phyloP scores from a whole-genome alignment of 2,329 filamentous ascomycete genomes.

The Drechmeria coniospora region DNA sequence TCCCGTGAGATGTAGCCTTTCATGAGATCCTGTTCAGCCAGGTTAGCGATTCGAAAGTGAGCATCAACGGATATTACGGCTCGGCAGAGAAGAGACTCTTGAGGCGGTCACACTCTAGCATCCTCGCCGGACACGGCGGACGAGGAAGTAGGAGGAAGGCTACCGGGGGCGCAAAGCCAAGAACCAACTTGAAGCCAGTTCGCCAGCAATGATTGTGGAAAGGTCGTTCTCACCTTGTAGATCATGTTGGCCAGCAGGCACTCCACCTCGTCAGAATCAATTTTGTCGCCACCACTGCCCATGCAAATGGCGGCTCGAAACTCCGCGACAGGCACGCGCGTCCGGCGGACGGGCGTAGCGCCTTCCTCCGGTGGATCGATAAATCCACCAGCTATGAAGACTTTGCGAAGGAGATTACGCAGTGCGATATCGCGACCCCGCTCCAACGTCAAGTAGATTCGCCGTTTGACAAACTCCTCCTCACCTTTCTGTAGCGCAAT shows the following conservation, averaged over 20 bases:
- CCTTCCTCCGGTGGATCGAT: conserved; percentile 60
- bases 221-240: conserved; percentile 59
- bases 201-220: too few relatives aligned
- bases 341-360: conserved; percentile 47
- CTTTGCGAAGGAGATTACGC: conserved; percentile 81
- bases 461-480: conserved; percentile 81
- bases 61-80: too few relatives aligned
- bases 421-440: conserved; percentile 81
- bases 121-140: too few relatives aligned
- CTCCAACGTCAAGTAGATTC: conserved; percentile 90
- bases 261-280: conserved; percentile 88
- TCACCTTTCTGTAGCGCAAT: conserved; percentile 65
- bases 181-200: too few relatives aligned
- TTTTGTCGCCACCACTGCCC: conserved; percentile 44
- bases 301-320: conserved; percentile 76
- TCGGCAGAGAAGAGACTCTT: too few relatives aligned
- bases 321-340: conserved; percentile 66
- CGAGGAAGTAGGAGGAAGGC: too few relatives aligned
- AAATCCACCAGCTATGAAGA: conserved; percentile 73
- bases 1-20: conserved; percentile 96
- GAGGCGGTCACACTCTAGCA: too few relatives aligned
- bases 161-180: too few relatives aligned
- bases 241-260: conserved; percentile 93
- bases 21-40: conserved; percentile 59
- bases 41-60: too few relatives aligned